phyloP scores from a whole-genome alignment of 805 yeast species.

The Blastobotrys robertii region DNA sequence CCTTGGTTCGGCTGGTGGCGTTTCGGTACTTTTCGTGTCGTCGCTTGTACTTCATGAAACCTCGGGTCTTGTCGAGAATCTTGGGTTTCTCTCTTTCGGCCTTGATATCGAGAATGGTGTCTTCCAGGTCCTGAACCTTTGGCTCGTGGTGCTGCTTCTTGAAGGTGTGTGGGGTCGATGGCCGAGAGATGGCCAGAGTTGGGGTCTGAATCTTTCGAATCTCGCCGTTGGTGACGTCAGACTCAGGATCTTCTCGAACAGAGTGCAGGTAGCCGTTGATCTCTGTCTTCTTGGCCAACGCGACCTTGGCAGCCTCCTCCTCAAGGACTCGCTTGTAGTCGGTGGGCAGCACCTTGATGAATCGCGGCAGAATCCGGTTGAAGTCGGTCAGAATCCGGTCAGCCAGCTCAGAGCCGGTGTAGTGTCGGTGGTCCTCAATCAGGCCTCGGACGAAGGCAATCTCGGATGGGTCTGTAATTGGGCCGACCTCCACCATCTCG shows the following conservation, averaged over 20 bases:
- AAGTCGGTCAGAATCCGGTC: conserved; percentile 73
- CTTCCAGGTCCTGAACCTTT: conserved; percentile 80
- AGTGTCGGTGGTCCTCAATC: conserved; percentile 90
- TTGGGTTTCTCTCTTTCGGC: conserved; percentile 54
- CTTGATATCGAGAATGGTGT: conserved; percentile 62
- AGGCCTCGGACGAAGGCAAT: conserved; percentile 89
- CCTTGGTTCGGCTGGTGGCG: conserved; percentile 64
- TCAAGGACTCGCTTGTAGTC: conserved; percentile 88
- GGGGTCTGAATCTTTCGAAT: conserved; percentile 32
- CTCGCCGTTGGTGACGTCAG: conserved; percentile 87
- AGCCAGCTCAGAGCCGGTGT: conserved; percentile 88
- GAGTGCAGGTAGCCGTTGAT: conserved; percentile 55
- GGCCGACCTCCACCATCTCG: conserved; percentile 72
- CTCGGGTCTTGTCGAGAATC: conserved; percentile 69
- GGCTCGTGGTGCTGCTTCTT: conserved; percentile 48
- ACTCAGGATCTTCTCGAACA: conserved; percentile 71
- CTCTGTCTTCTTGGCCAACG: conserved; percentile 49
- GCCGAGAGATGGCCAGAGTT: conserved; percentile 17
- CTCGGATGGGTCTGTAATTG: conserved; percentile 77
- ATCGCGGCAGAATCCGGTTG: conserved; percentile 77
- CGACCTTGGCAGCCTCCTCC: conserved; percentile 55
- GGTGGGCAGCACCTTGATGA: conserved; percentile 85
- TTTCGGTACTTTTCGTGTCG: conserved; percentile 80
- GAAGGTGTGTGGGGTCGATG: conserved; percentile 10
- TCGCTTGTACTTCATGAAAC: conserved; percentile 89